Evolutionary conservation across 192 early-diverging fungal genomes (phyloP).

Genomic region (Rhizophagus clarus): DNA sequence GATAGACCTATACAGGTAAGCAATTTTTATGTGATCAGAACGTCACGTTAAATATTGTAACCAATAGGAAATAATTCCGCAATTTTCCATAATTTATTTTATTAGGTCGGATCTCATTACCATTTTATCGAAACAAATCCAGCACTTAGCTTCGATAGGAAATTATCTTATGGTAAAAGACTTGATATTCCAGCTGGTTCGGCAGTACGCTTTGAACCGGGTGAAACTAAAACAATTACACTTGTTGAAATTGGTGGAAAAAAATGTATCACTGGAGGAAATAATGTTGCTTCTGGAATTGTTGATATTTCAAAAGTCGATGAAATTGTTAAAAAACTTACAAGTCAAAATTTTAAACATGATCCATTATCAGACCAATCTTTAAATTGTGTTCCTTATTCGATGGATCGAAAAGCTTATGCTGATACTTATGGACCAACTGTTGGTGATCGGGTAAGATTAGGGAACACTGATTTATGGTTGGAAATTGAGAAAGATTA

Average conservation of each 20-base stretch:
- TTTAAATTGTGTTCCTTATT: slow-evolving; percentile 52
- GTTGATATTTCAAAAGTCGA: slow-evolving; percentile 57
- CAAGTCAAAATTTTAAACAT: slow-evolving; percentile 64
- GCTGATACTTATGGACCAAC: slow-evolving; percentile 94
- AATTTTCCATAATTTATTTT: background rate
- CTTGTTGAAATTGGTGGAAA: slow-evolving; percentile 85
- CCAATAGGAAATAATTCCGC: background rate
- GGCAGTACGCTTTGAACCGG: slow-evolving; percentile 95
- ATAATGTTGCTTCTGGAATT: slow-evolving; percentile 74
- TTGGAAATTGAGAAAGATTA: slow-evolving; percentile 88
- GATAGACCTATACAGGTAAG: slow-evolving; percentile 90
- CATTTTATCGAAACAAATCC: slow-evolving; percentile 95
- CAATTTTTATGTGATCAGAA: background rate
- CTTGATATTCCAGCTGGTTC: slow-evolving; percentile 94
- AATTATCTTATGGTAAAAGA: slow-evolving; percentile 78
- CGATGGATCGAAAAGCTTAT: slow-evolving; percentile 81
- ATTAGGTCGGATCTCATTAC: slow-evolving; percentile 91
- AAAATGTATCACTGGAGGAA: slow-evolving; percentile 82
- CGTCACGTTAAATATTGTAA: background rate
- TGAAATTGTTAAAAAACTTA: slow-evolving; percentile 55
- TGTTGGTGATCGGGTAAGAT: slow-evolving; percentile 81
- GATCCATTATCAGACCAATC: slow-evolving; percentile 52
- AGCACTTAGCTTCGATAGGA: slow-evolving; percentile 79
- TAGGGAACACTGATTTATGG: slow-evolving; percentile 86
- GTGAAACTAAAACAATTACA: slow-evolving; percentile 84